Evolutionary conservation across 257 asterid genomes (phyloP).

Genomic region (Pogostemon cablin): DNA sequence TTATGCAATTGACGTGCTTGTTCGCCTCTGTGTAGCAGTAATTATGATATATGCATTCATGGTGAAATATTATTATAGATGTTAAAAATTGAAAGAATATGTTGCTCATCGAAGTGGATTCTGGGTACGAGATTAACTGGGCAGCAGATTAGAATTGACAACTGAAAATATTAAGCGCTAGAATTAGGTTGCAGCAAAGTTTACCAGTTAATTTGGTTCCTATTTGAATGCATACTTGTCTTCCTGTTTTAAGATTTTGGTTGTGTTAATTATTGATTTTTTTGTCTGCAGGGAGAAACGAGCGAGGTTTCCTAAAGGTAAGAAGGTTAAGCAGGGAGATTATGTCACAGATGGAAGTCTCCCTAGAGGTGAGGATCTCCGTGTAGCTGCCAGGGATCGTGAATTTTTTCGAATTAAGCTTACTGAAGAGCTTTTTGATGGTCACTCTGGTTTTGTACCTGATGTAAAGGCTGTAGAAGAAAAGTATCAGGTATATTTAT

Average conservation of each 20-base stretch:
- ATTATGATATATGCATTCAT: conserved; percentile 3
- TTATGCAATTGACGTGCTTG: conserved; percentile 22
- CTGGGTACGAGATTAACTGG: conserved; percentile 17
- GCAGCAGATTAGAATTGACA: conserved; percentile 2
- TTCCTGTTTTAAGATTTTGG: conserved; percentile 11
- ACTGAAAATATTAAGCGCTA: neutral
- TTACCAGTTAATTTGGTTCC: neutral
- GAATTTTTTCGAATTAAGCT: conserved; percentile 52
- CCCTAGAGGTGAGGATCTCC: conserved; percentile 51
- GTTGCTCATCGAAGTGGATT: neutral
- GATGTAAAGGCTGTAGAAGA: conserved; percentile 73
- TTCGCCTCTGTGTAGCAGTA: neutral
- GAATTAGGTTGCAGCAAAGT: conserved; percentile 1
- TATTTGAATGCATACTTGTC: neutral
- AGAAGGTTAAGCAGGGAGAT: conserved; percentile 73
- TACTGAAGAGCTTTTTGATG: conserved; percentile 56
- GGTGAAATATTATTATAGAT: conserved; percentile 10
- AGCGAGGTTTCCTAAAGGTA: conserved; percentile 93
- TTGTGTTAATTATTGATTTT: conserved; percentile 12
- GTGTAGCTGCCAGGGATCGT: conserved; percentile 71
- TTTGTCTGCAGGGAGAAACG: conserved; percentile 63
- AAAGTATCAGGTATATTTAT: conserved; percentile 57
- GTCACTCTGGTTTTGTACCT: conserved; percentile 53
- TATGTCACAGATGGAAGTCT: conserved; percentile 48
- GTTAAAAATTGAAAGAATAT: neutral